Conservation (phyloP, 805 yeast species). For the Hanseniaspora pseudoguilliermondii region DNA sequence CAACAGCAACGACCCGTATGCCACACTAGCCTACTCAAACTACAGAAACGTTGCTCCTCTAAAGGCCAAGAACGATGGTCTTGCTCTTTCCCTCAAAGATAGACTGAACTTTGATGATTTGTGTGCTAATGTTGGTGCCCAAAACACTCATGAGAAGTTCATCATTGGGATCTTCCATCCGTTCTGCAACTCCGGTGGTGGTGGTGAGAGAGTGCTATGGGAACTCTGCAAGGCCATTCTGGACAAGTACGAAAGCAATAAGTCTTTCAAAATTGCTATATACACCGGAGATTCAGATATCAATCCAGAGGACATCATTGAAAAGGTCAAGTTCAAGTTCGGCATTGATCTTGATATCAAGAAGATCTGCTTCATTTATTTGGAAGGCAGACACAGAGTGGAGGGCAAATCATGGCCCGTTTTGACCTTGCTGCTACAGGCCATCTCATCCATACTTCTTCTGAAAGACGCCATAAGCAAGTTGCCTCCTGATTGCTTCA, state of each 20-base stretch:
- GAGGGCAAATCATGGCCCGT: conserved; percentile 63
- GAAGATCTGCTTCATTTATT: conserved; percentile 50
- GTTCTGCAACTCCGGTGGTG: conserved; percentile 91
- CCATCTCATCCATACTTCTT: conserved; percentile 60
- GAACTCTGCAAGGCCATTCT: conserved; percentile 72
- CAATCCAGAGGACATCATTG: conserved; percentile 37
- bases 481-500: conserved; percentile 75
- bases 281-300: conserved; percentile 57
- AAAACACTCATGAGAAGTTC: conserved; percentile 4
- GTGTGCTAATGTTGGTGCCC: not conserved
- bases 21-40: conserved; percentile 9
- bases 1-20: conserved; percentile 6
- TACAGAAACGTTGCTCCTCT: not conserved
- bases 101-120: conserved; percentile 6
- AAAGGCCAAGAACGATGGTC: conserved; percentile 1
- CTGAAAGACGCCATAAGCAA: conserved; percentile 56
- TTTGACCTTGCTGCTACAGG: conserved; percentile 78
- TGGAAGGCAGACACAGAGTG: conserved; percentile 45
- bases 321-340: conserved; percentile 44
- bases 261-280: conserved; percentile 38
- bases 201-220: conserved; percentile 96
- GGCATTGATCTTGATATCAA: conserved; percentile 37
- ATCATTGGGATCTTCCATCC: conserved; percentile 83
- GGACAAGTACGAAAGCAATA: conserved; percentile 33
- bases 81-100: not conserved